Percentiles rank a stretch among this genome's conserved stretches.
These are phyloP conservation scores for Camelina hispida DNA, from an alignment of 345 rosid genomes.

Conservation along the genomic window DNA sequence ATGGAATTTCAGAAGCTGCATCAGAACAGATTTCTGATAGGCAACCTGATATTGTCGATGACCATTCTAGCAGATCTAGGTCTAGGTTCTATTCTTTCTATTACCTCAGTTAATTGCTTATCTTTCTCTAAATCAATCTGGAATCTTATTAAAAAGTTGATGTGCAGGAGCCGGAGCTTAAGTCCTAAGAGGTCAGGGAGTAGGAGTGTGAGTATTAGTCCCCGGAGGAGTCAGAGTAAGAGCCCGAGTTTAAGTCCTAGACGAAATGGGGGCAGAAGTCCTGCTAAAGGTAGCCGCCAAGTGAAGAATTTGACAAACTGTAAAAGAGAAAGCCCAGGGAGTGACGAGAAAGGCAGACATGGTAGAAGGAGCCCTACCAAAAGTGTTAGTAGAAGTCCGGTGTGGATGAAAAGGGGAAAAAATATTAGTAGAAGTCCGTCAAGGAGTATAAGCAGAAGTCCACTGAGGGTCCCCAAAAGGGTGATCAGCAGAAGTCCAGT, in stretches of 20 bases:
- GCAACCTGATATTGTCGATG: slow-evolving; percentile 82
- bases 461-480: slow-evolving; percentile 51
- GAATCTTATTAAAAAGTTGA: slow-evolving; percentile 60
- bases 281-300: slow-evolving; percentile 44
- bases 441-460: slow-evolving; percentile 54
- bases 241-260: slow-evolving; percentile 71
- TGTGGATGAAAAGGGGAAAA: slow-evolving; percentile 32
- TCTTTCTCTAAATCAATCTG: slow-evolving; percentile 50
- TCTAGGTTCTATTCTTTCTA: slow-evolving; percentile 52
- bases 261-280: slow-evolving; percentile 49
- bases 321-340: slow-evolving; percentile 51
- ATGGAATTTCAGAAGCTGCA: slow-evolving; percentile 54
- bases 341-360: slow-evolving; percentile 33
- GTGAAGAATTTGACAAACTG: slow-evolving; percentile 46
- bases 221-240: slow-evolving; percentile 66
- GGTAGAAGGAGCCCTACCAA: slow-evolving; percentile 47
- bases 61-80: slow-evolving; percentile 92
- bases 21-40: slow-evolving; percentile 69
- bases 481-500: slow-evolving; percentile 55
- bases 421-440: slow-evolving; percentile 56
- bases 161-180: slow-evolving; percentile 91
- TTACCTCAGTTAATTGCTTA: slow-evolving; percentile 51
- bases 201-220: slow-evolving; percentile 88
- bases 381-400: slow-evolving; percentile 59
- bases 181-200: slow-evolving; percentile 81